Base-by-base conservation (phyloP, 176 grass and related monocot genomes). In the Cenchrus fungigraminus region DNA sequence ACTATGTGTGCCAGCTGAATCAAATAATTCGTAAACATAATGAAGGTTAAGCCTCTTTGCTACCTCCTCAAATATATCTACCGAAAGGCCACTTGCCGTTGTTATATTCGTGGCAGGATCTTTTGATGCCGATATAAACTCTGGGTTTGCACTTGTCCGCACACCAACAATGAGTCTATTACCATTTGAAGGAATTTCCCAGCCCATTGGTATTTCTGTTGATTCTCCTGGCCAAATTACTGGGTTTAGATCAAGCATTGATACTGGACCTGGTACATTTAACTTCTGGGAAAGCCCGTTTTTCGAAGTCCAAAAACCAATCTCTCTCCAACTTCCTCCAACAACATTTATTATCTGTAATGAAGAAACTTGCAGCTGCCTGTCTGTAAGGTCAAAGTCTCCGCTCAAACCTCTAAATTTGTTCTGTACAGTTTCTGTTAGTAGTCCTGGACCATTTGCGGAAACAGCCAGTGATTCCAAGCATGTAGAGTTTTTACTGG, bases 181-280 rank as follows among this genome's bases (percentile, higher is more conserved):
- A 13, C 34, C 69, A 13, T 1, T 57, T 9, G 9, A 16, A 12
- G 86, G 85, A 25, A 84, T 40, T 60, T 80, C 59, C 81, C 84
- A 90, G 9, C 93, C 93, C 51, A 66, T 95, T 14, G 93, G 90
- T 13, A 72, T 25, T 8, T 53, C 28, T 8, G 19, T 51, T 62
- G 87, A 51, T 16, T 78, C 88, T 6, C 93, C 90, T 4, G 93
- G 93, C 90, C 85, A 95, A 34, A 88, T 40, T 7, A 90, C 45
- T 12, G 14, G 13, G 2, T 77, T 79, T 6, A 92, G 51, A 86
- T 88, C 43, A 12, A 1, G 9, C 59, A 6, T 34, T 43, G 37
- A 82, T 1, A 29, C 19, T 59, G 46, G 8, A 31, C 70, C n/a
- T 71, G 37, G 34, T 32, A 12, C 55, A 75, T 71, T 62, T 57